Evolutionary conservation across 176 grass and related monocot genomes (phyloP), one percentile per base, ranked within the genome.

Genomic region (Cenchrus purpureus): DNA sequence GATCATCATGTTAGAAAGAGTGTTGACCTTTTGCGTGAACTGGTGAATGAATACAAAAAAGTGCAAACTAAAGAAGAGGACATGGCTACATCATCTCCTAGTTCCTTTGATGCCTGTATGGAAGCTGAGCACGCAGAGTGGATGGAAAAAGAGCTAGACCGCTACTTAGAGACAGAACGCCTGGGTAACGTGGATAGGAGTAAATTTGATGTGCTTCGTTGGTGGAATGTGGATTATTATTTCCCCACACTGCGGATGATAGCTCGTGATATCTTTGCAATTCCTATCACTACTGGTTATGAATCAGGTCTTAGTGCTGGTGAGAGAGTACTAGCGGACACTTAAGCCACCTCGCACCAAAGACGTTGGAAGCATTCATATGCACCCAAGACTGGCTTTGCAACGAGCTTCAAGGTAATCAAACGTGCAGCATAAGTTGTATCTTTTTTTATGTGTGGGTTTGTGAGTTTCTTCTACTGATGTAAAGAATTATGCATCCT

Each of bases 231-330:
- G 25, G 25, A 29, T 28, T 64, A 45, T 45, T 45, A 7, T 12
- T 64, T n/a, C 25, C n/a, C 31, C 31, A 64, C 25, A 64, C 22
- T 64, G 25, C 16, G 19, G 25, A 64, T 64, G n/a, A 61, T 61
- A 61, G 59, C 59, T 61, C 59, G n/a, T 61, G 59, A 61, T 61
- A 61, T 61, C n/a, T 64, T 64, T 28, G 22, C 61, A 29, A 64
- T 64, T 64, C 61, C 61, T 11, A 64, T 64, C 11, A 64, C 61
- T 31, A 64, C 25, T 5, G 61, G 3, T 64, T 31, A 22, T 31
- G 22, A 64, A 64, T 64, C 22, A 29, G 4, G 8, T 29, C 1
- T 64, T 64, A 31, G 61, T 3, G 13, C 11, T 64, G 10, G 25
- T 31, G 61, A 10, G 25, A 64, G 61, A 64, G 4, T 64, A 11